These are phyloP conservation scores for Lactifluus echinatus DNA, from an alignment of 768 basidiomycete species.

Conservation along the genomic window DNA sequence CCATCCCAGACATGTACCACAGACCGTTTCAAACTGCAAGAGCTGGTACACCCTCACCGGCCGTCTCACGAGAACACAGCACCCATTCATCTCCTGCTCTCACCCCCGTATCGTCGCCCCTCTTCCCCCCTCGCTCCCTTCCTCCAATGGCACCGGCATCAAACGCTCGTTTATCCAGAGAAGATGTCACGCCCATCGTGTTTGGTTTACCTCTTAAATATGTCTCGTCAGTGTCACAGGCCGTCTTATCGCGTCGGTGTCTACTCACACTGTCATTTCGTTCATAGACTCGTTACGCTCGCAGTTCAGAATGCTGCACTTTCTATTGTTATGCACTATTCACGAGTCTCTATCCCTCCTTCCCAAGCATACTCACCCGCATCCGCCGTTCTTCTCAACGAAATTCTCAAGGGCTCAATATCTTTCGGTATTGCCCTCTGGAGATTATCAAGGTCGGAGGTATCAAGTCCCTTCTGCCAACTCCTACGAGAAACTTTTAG, in stretches of 20 bases:
- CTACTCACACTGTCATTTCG: slow-evolving; percentile 5
- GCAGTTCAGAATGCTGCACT: slow-evolving; percentile 93
- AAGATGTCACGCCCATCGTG: slow-evolving; percentile 38
- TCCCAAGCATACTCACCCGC: slow-evolving; percentile 86
- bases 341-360: slow-evolving; percentile 77
- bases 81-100: slow-evolving; percentile 28
- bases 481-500: slow-evolving; percentile 74
- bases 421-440: slow-evolving; percentile 71
- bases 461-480: slow-evolving; percentile 36
- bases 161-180: slow-evolving; percentile 4
- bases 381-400: slow-evolving; percentile 88
- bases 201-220: slow-evolving; percentile 75
- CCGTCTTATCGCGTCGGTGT: not conserved
- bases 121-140: slow-evolving; percentile 10
- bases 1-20: slow-evolving; percentile 51
- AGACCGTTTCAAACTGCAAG: slow-evolving; percentile 49
- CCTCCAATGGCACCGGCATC: slow-evolving; percentile 12
- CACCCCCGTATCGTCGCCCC: slow-evolving; percentile 6
- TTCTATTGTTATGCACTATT: slow-evolving; percentile 98
- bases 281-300: slow-evolving; percentile 62
- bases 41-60: slow-evolving; percentile 38
- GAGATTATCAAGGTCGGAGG: slow-evolving; percentile 32
- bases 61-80: slow-evolving; percentile 28
- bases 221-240: slow-evolving; percentile 49
- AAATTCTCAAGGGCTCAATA: slow-evolving; percentile 88